Conservation (phyloP, 179 eudicot species). For the Drosera spatulata region DNA sequence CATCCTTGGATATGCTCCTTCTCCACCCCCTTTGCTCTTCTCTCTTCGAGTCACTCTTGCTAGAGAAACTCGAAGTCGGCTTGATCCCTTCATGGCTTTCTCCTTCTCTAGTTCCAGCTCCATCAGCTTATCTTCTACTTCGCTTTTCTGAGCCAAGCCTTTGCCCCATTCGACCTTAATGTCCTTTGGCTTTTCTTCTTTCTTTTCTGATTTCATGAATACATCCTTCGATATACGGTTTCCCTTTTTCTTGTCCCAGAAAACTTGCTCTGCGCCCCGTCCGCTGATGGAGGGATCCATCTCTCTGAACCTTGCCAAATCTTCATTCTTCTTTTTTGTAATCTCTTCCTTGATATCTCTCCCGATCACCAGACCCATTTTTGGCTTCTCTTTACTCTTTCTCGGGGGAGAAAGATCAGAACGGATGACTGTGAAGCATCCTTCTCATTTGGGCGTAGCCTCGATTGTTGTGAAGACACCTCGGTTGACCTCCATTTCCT, state of each 20-base stretch:
- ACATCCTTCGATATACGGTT: conserved; percentile 71
- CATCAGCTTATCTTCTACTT: conserved; percentile 59
- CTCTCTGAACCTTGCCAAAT: conserved; percentile 12
- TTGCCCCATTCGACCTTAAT: conserved; percentile 93
- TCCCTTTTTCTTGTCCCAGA: conserved; percentile 63
- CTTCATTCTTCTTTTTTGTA: neutral
- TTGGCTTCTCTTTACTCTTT: neutral
- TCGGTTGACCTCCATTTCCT: too few species aligned
- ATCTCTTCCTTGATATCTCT: conserved; percentile 3
- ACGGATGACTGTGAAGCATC: neutral
- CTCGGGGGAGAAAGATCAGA: conserved; percentile 4
- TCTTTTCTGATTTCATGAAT: conserved; percentile 46
- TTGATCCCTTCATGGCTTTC: too few species aligned
- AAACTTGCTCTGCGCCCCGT: conserved; percentile 68
- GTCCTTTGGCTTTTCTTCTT: conserved; percentile 79
- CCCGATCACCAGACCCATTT: neutral
- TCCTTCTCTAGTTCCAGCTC: conserved; percentile 79
- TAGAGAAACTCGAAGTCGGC: too few species aligned
- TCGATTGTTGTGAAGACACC: too few species aligned
- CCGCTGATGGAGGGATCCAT: conserved; percentile 82
- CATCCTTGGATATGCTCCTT: too few species aligned
- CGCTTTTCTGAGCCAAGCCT: conserved; percentile 95
- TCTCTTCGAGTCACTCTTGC: too few species aligned
- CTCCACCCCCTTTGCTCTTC: too few species aligned
- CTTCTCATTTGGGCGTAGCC: too few species aligned